These are phyloP conservation scores for Eutrema heterophyllum DNA, from an alignment of 345 rosid genomes.

Conservation along the genomic window DNA sequence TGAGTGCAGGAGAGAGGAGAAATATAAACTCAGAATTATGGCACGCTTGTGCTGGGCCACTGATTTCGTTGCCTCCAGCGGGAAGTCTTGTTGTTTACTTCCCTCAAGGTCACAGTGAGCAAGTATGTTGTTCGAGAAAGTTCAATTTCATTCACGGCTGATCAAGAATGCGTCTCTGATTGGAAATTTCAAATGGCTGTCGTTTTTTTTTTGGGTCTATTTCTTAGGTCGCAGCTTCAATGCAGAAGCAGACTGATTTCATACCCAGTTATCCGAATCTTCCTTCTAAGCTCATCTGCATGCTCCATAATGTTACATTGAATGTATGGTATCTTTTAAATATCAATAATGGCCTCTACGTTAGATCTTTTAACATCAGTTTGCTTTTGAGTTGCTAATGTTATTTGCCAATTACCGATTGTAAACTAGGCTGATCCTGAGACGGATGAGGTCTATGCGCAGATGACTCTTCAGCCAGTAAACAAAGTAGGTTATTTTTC, in stretches of 20 bases:
- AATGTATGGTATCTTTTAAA: conserved; percentile 38
- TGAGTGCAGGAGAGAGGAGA: conserved; percentile 64
- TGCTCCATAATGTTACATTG: conserved; percentile 70
- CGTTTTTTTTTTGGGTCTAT: neutral
- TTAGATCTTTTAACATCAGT: neutral
- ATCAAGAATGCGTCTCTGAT: neutral
- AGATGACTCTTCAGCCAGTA: conserved; percentile 73
- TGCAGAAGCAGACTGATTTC: conserved; percentile 44
- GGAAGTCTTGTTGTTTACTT: conserved; percentile 90
- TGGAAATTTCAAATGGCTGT: neutral
- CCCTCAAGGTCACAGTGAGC: conserved; percentile 96
- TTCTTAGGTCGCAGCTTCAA: conserved; percentile 67
- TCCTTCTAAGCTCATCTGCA: conserved; percentile 59
- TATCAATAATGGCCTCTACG: neutral
- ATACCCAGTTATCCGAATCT: conserved; percentile 64
- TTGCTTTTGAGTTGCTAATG: conserved; percentile 2
- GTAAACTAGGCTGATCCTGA: conserved; percentile 62
- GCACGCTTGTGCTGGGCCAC: conserved; percentile 97
- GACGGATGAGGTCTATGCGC: conserved; percentile 80
- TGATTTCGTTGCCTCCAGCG: conserved; percentile 74
- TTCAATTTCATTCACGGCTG: neutral
- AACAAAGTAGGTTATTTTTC: conserved; percentile 27
- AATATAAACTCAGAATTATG: conserved; percentile 81
- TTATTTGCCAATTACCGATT: neutral
- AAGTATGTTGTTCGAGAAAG: conserved; percentile 38